A percentile compares a stretch with the other conserved stretches of the same genome.
These are phyloP conservation scores for Soucietia sequanensis DNA, from an alignment of 805 yeast genomes.

Conservation along the genomic window DNA sequence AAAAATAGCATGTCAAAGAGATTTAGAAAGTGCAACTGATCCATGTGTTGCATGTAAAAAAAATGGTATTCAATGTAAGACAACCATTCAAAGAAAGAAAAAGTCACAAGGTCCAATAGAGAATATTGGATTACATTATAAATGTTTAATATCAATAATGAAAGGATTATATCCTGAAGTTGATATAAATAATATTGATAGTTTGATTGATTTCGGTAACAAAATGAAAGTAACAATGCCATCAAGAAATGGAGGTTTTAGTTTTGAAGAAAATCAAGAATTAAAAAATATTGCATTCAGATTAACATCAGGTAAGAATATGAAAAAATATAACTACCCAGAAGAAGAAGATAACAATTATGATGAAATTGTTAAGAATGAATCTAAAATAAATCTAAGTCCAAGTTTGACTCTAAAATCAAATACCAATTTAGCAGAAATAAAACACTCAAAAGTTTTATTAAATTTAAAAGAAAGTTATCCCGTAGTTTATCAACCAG, in stretches of 20 bases:
- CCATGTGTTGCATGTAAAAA: conserved; percentile 40
- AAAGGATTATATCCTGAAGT: conserved; percentile 40
- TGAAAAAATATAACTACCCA: no score
- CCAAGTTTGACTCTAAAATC: background rate
- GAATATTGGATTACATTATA: conserved; percentile 43
- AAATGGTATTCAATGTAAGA: conserved; percentile 37
- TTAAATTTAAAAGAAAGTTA: no score
- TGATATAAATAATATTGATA: conserved; percentile 43
- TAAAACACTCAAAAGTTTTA: background rate
- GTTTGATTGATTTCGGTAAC: conserved; percentile 35
- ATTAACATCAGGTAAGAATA: conserved; percentile 8
- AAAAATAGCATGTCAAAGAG: conserved; percentile 43
- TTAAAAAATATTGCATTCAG: conserved; percentile 8
- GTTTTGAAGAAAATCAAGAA: conserved; percentile 4
- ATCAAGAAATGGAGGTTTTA: conserved; percentile 4
- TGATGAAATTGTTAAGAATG: no score
- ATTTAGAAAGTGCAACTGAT: conserved; percentile 18
- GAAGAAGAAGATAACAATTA: no score
- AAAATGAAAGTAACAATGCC: conserved; percentile 36
- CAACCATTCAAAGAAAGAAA: conserved; percentile 42
- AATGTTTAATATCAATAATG: conserved; percentile 36
- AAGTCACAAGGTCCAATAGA: conserved; percentile 42
- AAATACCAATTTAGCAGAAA: background rate
- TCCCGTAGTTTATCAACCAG: conserved; percentile 2
- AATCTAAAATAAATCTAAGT: background rate